Evolutionary conservation across 2,329 filamentous ascomycete genomes (phyloP), one percentile per base, ranked within the genome.

Genomic region (Colletotrichum tabaci): DNA sequence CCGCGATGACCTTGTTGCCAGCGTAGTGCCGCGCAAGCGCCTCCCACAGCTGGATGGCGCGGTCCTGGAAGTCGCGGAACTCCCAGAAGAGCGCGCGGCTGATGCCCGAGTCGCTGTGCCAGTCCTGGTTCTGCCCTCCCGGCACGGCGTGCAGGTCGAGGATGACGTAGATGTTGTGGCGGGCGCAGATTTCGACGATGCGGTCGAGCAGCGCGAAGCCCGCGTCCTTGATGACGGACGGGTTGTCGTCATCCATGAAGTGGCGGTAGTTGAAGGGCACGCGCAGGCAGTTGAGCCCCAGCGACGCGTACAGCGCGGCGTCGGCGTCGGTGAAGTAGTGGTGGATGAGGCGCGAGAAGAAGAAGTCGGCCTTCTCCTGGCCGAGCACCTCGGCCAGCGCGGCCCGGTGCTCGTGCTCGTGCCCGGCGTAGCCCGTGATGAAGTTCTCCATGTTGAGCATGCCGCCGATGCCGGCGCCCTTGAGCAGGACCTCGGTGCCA

Each of bases 201-300:
- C 84, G 80, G 73, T 89, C 87, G 2, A 89, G 75, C 49, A 83
- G 82, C 68, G 84, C 83, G 72, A 88, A 88, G 0, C 86, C 87
- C 7, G 80, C 78, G 18, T 82, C 73, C 74, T 87, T 87, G 10
- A 87, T 76, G 0, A 86, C 83, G 13, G 81, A 76, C 0, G 87
- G 87, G 69, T 87, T 85, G 78, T 84, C 81, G 61, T 87, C 84
- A 72, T 89, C 85, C 68, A 87, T 85, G 44, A 89, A 88, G 72
- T 88, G 87, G 0, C 86, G 84, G 75, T 91, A 90, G 76, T 91
- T 91, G 78, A 91, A 90, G 0, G 89, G 88, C 4, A 91, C 79
- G 0, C 89, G 84, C 8, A 91, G 81, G 76, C 87, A 91, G 77
- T 91, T 91, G 21, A 91, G 78, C 0, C 87, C 87, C 3, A 89